These are phyloP conservation scores for Vaccinium vitisidaea DNA, from an alignment of 148 eudicot genomes.

Conservation along the genomic window DNA sequence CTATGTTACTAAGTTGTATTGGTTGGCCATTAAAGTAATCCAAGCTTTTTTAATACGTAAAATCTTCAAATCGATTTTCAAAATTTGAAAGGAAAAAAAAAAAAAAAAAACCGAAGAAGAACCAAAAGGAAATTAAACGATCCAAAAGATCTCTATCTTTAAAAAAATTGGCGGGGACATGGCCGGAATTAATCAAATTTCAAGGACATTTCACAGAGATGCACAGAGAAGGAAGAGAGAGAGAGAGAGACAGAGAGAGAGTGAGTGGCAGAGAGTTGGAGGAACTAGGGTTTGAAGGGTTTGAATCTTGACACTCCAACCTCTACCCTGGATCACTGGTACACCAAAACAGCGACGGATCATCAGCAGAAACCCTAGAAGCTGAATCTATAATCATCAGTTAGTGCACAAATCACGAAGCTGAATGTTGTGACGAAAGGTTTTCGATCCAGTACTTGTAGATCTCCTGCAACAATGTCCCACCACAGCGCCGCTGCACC, in stretches of 20 bases:
- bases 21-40: no score
- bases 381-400: not conserved
- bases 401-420: not conserved
- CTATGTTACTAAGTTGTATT: no score
- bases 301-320: not conserved
- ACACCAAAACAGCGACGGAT: not conserved
- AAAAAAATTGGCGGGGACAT: not conserved
- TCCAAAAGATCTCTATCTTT: not conserved
- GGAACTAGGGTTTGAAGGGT: conserved; percentile 16
- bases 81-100: no score
- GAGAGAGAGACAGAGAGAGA: not conserved
- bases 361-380: not conserved
- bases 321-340: not conserved
- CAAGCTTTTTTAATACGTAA: no score
- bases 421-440: not conserved
- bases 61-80: no score
- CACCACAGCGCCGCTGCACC: conserved; percentile 32
- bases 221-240: not conserved
- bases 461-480: conserved; percentile 30
- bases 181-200: conserved; percentile 8
- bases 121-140: not conserved
- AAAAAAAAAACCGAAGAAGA: not conserved
- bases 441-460: conserved; percentile 8
- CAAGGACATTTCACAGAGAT: conserved; percentile 8
- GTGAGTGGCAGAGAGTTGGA: not conserved